Conservation (phyloP, 176 grass and related monocot species). For the Ananas comosus region DNA sequence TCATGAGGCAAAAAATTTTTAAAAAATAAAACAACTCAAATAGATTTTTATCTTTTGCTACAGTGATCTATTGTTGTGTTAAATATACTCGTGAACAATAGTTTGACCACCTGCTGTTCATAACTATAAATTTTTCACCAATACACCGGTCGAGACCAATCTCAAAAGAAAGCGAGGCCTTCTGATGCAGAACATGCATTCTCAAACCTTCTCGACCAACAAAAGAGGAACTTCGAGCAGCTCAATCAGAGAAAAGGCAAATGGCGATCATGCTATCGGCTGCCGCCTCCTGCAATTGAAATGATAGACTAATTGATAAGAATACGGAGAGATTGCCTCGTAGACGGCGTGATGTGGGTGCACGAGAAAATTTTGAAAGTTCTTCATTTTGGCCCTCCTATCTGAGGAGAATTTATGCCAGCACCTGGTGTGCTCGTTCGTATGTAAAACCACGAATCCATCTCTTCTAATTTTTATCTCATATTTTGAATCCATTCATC, state of each 20-base stretch:
- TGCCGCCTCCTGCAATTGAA: slow-evolving; percentile 71
- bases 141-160: not conserved
- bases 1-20: not conserved
- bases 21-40: not conserved
- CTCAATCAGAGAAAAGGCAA: not conserved
- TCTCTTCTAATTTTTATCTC: no score
- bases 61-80: not conserved
- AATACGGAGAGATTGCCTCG: not conserved
- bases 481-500: no score
- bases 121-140: not conserved
- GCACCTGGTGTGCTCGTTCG: no score
- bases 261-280: slow-evolving; percentile 58
- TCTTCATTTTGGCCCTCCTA: no score
- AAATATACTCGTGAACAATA: not conserved
- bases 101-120: not conserved
- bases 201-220: not conserved
- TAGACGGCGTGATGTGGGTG: not conserved
- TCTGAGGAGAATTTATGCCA: no score
- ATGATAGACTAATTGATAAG: not conserved
- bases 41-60: not conserved
- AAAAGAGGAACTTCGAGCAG: not conserved
- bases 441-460: no score
- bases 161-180: not conserved
- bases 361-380: no score
- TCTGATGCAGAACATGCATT: not conserved